A percentile compares a stretch with the other conserved stretches of the same genome.
Conservation (phyloP, 2,329 filamentous ascomycete species). For the Ophiostoma sp. region DNA sequence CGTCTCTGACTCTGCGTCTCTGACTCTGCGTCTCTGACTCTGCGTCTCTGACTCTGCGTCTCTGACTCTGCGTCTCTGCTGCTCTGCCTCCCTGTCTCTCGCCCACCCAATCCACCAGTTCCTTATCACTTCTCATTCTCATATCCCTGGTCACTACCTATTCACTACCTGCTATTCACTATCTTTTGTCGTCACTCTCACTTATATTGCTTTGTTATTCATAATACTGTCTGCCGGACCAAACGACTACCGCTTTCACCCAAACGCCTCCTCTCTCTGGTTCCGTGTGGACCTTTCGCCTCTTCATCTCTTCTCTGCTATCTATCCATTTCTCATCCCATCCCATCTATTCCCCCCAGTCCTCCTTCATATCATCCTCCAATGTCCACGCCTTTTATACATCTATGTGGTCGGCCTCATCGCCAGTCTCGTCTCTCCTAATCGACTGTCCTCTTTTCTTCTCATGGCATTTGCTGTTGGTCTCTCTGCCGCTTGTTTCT, state of each 20-base stretch:
- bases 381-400: not conserved
- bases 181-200: not conserved
- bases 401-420: slow-evolving; percentile 4
- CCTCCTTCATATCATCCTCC: not conserved
- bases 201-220: not conserved
- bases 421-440: not conserved
- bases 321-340: not conserved
- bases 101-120: not conserved
- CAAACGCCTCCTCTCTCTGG: slow-evolving; percentile 5
- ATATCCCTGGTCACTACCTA: not conserved
- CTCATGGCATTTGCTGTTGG: slow-evolving; percentile 2
- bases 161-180: not conserved
- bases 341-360: not conserved
- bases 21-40: not conserved
- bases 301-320: not conserved
- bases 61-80: not conserved
- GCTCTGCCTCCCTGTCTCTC: not conserved
- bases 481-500: not conserved
- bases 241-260: not conserved
- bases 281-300: slow-evolving; percentile 12
- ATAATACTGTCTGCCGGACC: not conserved
- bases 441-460: not conserved
- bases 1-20: not conserved
- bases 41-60: not conserved
- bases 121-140: slow-evolving; percentile 6